Evolutionary conservation across 805 yeast species (phyloP).

Genomic region (Ogataea nakhonphanomensis): DNA sequence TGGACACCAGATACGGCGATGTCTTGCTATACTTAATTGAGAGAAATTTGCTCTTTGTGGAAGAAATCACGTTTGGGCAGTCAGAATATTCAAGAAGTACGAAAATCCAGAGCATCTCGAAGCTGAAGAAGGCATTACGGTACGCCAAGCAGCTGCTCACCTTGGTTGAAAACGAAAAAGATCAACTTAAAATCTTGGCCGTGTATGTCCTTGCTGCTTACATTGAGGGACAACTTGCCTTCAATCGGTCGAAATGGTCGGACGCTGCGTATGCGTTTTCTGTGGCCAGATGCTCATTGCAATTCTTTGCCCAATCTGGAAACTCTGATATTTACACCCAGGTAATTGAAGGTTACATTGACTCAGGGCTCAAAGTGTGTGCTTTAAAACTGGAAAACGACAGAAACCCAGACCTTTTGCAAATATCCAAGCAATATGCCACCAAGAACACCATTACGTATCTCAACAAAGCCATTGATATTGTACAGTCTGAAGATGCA

Average conservation of each 20-base stretch:
- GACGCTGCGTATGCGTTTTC: slow-evolving; percentile 51
- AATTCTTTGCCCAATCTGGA: slow-evolving; percentile 41
- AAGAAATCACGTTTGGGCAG: slow-evolving; percentile 54
- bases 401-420: slow-evolving; percentile 45
- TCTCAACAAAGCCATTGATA: slow-evolving; percentile 36
- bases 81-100: slow-evolving; percentile 45
- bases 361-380: slow-evolving; percentile 54
- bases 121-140: slow-evolving; percentile 60
- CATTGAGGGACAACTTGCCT: slow-evolving; percentile 38
- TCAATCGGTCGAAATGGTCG: slow-evolving; percentile 55
- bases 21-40: slow-evolving; percentile 69
- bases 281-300: slow-evolving; percentile 59
- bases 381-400: slow-evolving; percentile 30
- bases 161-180: slow-evolving; percentile 38
- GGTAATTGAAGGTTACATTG: slow-evolving; percentile 54
- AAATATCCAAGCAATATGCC: slow-evolving; percentile 44
- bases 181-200: slow-evolving; percentile 33
- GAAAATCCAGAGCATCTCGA: slow-evolving; percentile 56
- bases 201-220: slow-evolving; percentile 34
- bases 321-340: slow-evolving; percentile 48
- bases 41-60: slow-evolving; percentile 67
- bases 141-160: slow-evolving; percentile 42
- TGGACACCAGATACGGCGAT: slow-evolving; percentile 51
- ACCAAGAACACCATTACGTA: slow-evolving; percentile 32
- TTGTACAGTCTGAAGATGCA: slow-evolving; percentile 36